Evolutionary conservation across 139 green algal genomes (phyloP), one percentile per base, ranked within the genome.

Genomic region (Chlamydomonas schloesseri): DNA sequence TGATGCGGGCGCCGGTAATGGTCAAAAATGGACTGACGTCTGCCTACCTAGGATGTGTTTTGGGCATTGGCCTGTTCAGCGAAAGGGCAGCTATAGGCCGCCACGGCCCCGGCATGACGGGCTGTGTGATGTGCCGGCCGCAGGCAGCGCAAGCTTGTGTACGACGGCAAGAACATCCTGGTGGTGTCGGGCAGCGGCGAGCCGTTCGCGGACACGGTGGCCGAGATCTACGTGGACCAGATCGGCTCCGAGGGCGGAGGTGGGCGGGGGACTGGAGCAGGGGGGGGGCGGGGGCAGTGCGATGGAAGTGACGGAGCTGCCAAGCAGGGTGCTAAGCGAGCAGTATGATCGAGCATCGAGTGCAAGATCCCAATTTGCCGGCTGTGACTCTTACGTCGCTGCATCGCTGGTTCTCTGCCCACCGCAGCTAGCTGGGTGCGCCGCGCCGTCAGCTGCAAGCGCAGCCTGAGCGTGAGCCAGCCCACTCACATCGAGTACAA

Each of bases 141-240:
- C 73, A 88, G 83, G 83, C 34, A 76, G 50, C 74, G 74, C 33
- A 36, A 34, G 13, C 26, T 92, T 0, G 70, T 81, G 37, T 76
- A 73, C 36, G 85, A 92, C 34, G 89, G 89, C 79, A 92, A 89
- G 53, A 88, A 93, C 70, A 87, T 93, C 29, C 37, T 94, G 28
- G 73, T 90, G 50, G 82, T 91, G 31, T 73, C 71, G 2, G 90
- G 89, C 70, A 64, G 70, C 53, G 71, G 55, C 15, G 58, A 82
- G 29, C 69, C 81, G 29, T 88, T 62, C 60, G 90, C 90, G 1
- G 90, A 92, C 73, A 82, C 73, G 11, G 73, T 62, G 55, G 88
- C 90, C 10, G 81, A 88, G 34, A 46, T 93, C 29, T 82, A 62
- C 23, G 81, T 82, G 29, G 80, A 89, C 55, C 84, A 91, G 47